Base-by-base conservation (phyloP, 2,329 filamentous ascomycete species). In the Fonsecaea pugnacius region DNA sequence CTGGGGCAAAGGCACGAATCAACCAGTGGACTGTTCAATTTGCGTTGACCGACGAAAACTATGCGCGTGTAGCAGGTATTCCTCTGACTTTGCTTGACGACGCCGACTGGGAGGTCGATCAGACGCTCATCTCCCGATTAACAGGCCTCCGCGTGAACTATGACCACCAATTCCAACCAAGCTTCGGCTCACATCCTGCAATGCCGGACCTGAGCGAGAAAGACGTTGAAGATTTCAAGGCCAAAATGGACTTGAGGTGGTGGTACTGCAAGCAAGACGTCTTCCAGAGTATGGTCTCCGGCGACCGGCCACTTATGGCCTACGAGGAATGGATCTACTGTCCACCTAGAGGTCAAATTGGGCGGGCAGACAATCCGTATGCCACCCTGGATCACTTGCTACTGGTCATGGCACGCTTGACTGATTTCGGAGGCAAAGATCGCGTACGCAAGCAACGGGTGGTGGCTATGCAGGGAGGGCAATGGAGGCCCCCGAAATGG, bases 241-340 rank as follows among this genome's bases (percentile, higher is more conserved):
- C 90, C 16, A 82, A 95, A 43, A 87, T 90, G 68, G 95, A 98
- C 77, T 78, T 98, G 4, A 96, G 90, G 74, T 99, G 94, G 93
- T 97, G 92, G 91, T 97, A 93, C 75, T 89, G 86, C 71, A 96
- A 96, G 76, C 95, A 97, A 81, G 95, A 98, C 75, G 87, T 91
- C 8, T 96, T 94, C 71, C 94, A 97, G 75, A 92, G 91, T 74
- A 86, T 97, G 66, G 80, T 98, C 27, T 95, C 93, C 70, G 94
- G 92, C 8, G 93, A 94, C 48, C 85, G 85, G 67, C 81, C 96
- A 53, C 89, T 97, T 92, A 87, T 96, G 82, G 88, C 92, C 50
- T 96, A 90, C 73, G 83, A 87, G 32, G 82, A 85, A 67, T 96
- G 92, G 91, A 87, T 87, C n/a, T 89, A 94, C 72, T 96, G 92